These are phyloP conservation scores for Kewa caespitosa DNA, from an alignment of 179 eudicot genomes.

Conservation along the genomic window DNA sequence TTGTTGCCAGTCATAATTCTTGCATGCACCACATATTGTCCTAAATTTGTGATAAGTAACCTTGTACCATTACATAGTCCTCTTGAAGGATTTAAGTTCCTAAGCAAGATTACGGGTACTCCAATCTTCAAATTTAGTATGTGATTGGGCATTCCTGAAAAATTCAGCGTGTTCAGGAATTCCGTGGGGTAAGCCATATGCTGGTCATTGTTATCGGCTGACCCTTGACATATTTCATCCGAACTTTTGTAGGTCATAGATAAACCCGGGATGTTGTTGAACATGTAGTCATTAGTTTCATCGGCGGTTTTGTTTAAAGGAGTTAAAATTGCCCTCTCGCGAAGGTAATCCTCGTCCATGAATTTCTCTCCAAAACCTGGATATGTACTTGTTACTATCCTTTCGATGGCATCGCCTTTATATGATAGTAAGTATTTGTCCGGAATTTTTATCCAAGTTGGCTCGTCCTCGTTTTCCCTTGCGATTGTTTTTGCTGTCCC, in stretches of 20 bases:
- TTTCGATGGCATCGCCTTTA: background rate
- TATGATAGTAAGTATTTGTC: background rate
- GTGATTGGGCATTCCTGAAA: background rate
- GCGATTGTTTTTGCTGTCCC: background rate
- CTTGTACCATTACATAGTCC: slow-evolving; percentile 12
- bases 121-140: background rate
- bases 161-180: background rate
- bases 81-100: background rate
- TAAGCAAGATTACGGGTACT: background rate
- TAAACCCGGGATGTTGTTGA: background rate
- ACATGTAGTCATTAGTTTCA: background rate
- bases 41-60: background rate
- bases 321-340: background rate
- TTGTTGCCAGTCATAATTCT: background rate
- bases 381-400: background rate
- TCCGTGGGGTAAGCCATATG: background rate
- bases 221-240: background rate
- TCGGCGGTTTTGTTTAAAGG: background rate
- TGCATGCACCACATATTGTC: background rate
- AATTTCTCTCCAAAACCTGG: background rate
- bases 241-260: background rate
- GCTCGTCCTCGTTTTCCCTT: background rate
- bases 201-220: no score
- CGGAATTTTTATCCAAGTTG: background rate
- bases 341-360: background rate